Conservation (phyloP, 2,329 filamentous ascomycete species). For the Xylariaceae sp. region DNA sequence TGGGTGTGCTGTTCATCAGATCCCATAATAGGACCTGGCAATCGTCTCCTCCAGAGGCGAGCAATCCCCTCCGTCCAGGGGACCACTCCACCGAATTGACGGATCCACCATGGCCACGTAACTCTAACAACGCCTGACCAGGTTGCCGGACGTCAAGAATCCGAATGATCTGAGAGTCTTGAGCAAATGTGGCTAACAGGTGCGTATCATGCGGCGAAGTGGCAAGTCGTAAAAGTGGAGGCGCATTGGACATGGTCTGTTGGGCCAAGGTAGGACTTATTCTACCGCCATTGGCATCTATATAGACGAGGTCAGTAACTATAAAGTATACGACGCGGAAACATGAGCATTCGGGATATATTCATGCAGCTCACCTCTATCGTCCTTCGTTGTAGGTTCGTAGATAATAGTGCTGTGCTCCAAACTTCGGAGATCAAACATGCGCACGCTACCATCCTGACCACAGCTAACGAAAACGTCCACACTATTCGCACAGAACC, state of each 20-base stretch:
- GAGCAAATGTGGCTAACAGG: conserved; percentile 92
- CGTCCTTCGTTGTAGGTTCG: conserved; percentile 85
- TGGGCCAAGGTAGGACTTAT: conserved; percentile 71
- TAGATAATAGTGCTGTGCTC: conserved; percentile 99
- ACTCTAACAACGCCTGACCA: conserved; percentile 87
- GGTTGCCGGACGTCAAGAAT: conserved; percentile 96
- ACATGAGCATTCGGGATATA: neutral
- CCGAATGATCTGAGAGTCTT: conserved; percentile 85
- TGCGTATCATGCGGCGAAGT: conserved; percentile 95
- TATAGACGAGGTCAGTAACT: conserved; percentile 5
- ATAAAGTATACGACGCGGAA: neutral
- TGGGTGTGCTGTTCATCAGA: conserved; percentile 62
- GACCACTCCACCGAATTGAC: conserved; percentile 98
- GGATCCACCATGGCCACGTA: conserved; percentile 78
- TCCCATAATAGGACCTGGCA: conserved; percentile 92
- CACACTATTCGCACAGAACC: conserved; percentile 97
- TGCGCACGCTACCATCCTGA: conserved; percentile 93
- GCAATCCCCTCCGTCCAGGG: conserved; percentile 74
- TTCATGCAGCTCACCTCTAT: conserved; percentile 50
- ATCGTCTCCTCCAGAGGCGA: conserved; percentile 90
- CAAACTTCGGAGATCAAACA: conserved; percentile 95
- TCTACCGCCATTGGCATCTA: conserved; percentile 53
- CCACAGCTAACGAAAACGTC: conserved; percentile 98
- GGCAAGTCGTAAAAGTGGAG: conserved; percentile 72
- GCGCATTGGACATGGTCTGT: conserved; percentile 70